phyloP scores from a whole-genome alignment of 2,329 filamentous ascomycete species.

The Magnaporthiopsis incrustans region DNA sequence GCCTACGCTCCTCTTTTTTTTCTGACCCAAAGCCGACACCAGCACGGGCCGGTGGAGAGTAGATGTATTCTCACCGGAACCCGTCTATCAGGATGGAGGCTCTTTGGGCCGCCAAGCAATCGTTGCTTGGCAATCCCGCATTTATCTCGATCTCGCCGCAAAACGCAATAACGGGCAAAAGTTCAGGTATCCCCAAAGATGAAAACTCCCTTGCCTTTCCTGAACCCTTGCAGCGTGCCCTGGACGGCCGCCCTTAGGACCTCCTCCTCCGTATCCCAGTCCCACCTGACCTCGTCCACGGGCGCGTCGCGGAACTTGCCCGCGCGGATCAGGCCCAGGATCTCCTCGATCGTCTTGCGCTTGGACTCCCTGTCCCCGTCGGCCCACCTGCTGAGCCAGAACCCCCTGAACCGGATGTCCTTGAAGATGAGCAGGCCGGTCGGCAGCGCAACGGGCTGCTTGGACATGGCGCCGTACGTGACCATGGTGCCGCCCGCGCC shows the following conservation, averaged over 20 bases:
- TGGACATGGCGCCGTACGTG: slow-evolving; percentile 93
- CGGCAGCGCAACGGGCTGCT: slow-evolving; percentile 73
- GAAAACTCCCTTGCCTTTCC: slow-evolving; percentile 84
- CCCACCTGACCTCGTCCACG: slow-evolving; percentile 75
- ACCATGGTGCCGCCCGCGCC: slow-evolving; percentile 66
- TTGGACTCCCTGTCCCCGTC: slow-evolving; percentile 66
- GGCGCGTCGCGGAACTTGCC: slow-evolving; percentile 80
- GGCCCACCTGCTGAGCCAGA: slow-evolving; percentile 92
- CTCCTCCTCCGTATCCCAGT: slow-evolving; percentile 66
- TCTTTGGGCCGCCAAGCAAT: too few species aligned
- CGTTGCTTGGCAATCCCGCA: too few species aligned
- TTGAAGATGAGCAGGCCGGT: slow-evolving; percentile 89
- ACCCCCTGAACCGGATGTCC: slow-evolving; percentile 79
- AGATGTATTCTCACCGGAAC: too few species aligned
- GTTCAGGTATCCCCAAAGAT: slow-evolving; percentile 58
- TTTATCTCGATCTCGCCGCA: too few species aligned
- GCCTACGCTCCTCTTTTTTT: too few species aligned
- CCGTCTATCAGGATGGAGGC: too few species aligned
- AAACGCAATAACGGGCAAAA: background rate
- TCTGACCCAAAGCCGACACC: too few species aligned
- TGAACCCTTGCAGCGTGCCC: slow-evolving; percentile 74
- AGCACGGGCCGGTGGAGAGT: too few species aligned
- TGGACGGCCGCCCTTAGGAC: slow-evolving; percentile 67
- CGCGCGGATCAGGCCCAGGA: slow-evolving; percentile 64
- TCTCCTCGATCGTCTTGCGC: slow-evolving; percentile 72